Conservation (phyloP, 2,329 filamentous ascomycete species). For the Eurotiales sp. region DNA sequence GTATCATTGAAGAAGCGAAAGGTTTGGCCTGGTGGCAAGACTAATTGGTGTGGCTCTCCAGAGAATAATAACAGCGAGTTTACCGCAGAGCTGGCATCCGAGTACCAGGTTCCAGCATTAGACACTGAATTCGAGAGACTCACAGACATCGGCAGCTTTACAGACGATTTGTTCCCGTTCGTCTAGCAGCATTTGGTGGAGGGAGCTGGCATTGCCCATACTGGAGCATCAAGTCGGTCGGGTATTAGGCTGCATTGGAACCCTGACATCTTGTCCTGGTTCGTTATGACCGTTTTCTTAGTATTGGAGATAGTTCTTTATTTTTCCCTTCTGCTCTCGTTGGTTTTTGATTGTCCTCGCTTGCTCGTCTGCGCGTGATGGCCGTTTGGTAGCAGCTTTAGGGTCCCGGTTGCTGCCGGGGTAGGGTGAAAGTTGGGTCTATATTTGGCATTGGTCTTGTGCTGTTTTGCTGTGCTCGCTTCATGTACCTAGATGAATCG, state of each 20-base stretch:
- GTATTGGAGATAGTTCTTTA: too few species aligned
- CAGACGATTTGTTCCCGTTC: background rate
- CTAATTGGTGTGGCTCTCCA: constrained; percentile 4
- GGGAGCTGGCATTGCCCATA: background rate
- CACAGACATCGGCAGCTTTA: background rate
- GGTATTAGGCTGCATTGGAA: background rate
- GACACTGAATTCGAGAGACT: constrained; percentile 4
- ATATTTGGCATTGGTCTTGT: too few species aligned
- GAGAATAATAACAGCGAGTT: background rate
- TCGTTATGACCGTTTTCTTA: too few species aligned
- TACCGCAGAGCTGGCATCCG: background rate
- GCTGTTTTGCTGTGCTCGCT: too few species aligned
- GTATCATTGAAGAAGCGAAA: constrained; percentile 5
- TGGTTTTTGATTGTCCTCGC: too few species aligned
- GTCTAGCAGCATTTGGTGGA: background rate
- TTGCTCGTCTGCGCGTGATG: too few species aligned
- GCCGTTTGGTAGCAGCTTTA: too few species aligned
- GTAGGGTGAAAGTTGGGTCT: too few species aligned
- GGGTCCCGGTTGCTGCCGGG: too few species aligned
- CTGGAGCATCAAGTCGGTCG: too few species aligned
- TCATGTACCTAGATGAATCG: too few species aligned
- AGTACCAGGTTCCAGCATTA: background rate
- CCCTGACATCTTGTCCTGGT: background rate
- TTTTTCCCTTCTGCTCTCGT: too few species aligned
- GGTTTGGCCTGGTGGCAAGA: constrained; percentile 11